Evolutionary conservation across 257 asterid species (phyloP).

Genomic region (Misopates orontium): DNA sequence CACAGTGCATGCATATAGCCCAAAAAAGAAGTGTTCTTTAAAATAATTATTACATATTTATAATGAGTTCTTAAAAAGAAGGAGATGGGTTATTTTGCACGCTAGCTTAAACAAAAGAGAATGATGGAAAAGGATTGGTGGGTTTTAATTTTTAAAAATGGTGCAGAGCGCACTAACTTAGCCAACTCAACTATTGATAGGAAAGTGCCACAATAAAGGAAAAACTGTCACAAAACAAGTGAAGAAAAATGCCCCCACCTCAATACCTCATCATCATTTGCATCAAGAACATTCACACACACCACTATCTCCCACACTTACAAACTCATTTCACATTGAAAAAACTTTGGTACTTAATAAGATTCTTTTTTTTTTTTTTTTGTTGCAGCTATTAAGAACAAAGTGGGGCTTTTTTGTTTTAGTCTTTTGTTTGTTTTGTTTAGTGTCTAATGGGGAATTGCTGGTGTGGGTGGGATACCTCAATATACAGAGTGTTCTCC

Average conservation of each 20-base stretch:
- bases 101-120: conserved; percentile 9
- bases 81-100: conserved; percentile 27
- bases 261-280: conserved; percentile 39
- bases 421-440: conserved; percentile 10
- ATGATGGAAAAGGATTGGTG: conserved; percentile 39
- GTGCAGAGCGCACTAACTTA: no score
- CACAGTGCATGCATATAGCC: background rate
- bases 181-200: no score
- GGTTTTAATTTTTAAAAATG: background rate
- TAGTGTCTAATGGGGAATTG: conserved; percentile 66
- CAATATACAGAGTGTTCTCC: conserved; percentile 54
- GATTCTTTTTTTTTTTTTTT: no score
- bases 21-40: background rate
- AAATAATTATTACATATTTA: no score
- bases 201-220: background rate
- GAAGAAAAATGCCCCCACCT: background rate
- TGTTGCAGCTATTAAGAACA: conserved; percentile 18
- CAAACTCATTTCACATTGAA: conserved; percentile 15
- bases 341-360: conserved; percentile 4
- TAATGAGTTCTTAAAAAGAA: background rate
- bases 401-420: conserved; percentile 27
- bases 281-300: conserved; percentile 18
- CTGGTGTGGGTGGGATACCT: conserved; percentile 53
- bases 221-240: background rate
- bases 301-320: conserved; percentile 12